phyloP scores from a whole-genome alignment of 148 eudicot species.

The Arbutus unedo region DNA sequence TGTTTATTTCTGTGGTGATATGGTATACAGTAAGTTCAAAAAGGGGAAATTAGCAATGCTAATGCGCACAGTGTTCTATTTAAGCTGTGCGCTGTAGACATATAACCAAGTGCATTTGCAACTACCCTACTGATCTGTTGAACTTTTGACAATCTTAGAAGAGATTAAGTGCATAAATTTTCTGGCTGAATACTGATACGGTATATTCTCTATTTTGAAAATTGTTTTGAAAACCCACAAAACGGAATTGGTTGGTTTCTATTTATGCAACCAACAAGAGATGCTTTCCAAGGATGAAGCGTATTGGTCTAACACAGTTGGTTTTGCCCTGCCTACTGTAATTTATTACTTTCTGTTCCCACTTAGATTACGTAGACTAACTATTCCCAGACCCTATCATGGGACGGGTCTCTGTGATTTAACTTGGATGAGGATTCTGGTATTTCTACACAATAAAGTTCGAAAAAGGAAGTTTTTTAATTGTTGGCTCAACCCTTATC shows the following conservation, averaged over 20 bases:
- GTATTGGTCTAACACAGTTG: neutral
- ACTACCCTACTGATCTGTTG: neutral
- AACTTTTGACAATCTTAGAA: neutral
- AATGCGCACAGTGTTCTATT: neutral
- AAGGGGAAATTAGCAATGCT: neutral
- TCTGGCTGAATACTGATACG: neutral
- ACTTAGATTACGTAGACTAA: neutral
- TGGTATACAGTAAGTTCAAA: neutral
- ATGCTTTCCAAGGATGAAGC: neutral
- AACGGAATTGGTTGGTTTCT: slow-evolving; percentile 7
- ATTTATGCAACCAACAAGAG: neutral
- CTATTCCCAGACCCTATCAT: neutral
- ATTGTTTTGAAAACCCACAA: neutral
- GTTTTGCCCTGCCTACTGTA: neutral
- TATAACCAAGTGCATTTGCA: neutral
- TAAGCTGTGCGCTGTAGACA: neutral
- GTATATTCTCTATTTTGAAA: neutral
- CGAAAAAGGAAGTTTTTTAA: neutral
- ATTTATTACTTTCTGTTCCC: neutral
- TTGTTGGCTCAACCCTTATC: neutral
- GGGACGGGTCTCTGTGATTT: neutral
- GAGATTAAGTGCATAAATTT: neutral
- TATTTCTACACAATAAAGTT: neutral
- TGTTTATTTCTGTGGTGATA: neutral
- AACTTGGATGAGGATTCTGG: neutral